Evolutionary conservation across 768 basidiomycete species (phyloP), one percentile per base, ranked within the genome.

Genomic region (Pleurotus ostreatus): DNA sequence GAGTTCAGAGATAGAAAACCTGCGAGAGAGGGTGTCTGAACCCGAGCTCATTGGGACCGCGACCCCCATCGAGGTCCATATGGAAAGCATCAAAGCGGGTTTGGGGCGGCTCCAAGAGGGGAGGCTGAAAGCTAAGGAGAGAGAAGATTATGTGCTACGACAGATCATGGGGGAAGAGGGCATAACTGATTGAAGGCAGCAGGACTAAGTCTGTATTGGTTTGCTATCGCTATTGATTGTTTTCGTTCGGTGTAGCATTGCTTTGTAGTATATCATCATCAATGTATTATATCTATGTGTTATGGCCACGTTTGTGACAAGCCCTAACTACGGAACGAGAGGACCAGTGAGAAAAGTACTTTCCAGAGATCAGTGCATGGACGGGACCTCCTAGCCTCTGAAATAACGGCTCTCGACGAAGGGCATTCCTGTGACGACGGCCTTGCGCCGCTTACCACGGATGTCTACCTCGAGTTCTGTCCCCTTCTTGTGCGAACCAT

Each of bases 401-500:
- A 79, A 97, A 68, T 98, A 98, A 58, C 82, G 86, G 13, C 90
- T 74, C 64, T 85, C 83, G 13, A 90, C 78, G 65, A 97, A 99
- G 13, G 97, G 96, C 92, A 98, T 92, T 0, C 83, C 78, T 4
- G 83, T 83, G 26, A 98, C 74, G 8, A 82, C 74, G 0, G 88
- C 94, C 61, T 82, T 84, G 44, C 92, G 77, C 66, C 83, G 66
- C 71, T 92, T 93, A 57, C 83, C 87, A 46, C 96, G 80, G 38
- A 98, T 89, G 58, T 95, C 89, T 13, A 98, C 86, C 49, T 81
- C 78, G 3, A 98, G 76, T 66, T 88, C 82, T 0, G 88, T 96
- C 9, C 92, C 93, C 69, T 92, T 95, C 74, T 94, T 98, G 74
- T 96, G 92, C 71, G 78, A 85, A 0, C 93, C 94, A 18, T 75